phyloP scores from a whole-genome alignment of 2,329 filamentous ascomycete genomes.

The Hypoxylon sp. region DNA sequence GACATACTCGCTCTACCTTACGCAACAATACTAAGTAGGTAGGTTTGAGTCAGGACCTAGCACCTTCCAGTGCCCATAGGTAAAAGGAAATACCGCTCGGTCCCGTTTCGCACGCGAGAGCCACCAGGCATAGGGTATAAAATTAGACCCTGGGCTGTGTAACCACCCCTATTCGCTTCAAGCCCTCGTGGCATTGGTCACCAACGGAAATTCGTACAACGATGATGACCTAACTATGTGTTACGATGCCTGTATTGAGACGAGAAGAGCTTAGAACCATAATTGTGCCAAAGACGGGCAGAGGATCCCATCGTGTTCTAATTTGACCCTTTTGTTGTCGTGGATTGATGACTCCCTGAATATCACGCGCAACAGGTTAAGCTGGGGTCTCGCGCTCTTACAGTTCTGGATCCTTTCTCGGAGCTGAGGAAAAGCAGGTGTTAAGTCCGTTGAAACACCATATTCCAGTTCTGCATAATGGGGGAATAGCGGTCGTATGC shows the following conservation, averaged over 20 bases:
- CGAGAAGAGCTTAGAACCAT: slow-evolving; percentile 13
- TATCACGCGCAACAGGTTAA: slow-evolving; percentile 10
- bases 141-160: slow-evolving; percentile 31
- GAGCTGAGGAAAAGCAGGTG: too few relatives aligned
- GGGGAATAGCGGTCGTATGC: not conserved
- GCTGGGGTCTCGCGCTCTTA: too few relatives aligned
- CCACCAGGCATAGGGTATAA: slow-evolving; percentile 31
- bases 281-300: slow-evolving; percentile 13
- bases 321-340: slow-evolving; percentile 13
- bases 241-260: slow-evolving; percentile 14
- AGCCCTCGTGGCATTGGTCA: slow-evolving; percentile 37
- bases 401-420: too few relatives aligned
- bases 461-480: slow-evolving; percentile 3
- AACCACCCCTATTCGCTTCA: slow-evolving; percentile 33
- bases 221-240: slow-evolving; percentile 30
- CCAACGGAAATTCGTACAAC: slow-evolving; percentile 27
- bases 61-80: slow-evolving; percentile 17
- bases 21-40: too few relatives aligned
- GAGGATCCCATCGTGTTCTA: slow-evolving; percentile 18
- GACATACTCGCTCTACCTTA: slow-evolving; percentile 15
- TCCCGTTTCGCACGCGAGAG: slow-evolving; percentile 7
- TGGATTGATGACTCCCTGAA: slow-evolving; percentile 15
- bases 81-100: too few relatives aligned
- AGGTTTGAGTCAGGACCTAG: slow-evolving; percentile 14
- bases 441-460: too few relatives aligned